Base-by-base conservation (phyloP, 1,284 basidiomycete species). In the Kalmanozyma brasiliensis region DNA sequence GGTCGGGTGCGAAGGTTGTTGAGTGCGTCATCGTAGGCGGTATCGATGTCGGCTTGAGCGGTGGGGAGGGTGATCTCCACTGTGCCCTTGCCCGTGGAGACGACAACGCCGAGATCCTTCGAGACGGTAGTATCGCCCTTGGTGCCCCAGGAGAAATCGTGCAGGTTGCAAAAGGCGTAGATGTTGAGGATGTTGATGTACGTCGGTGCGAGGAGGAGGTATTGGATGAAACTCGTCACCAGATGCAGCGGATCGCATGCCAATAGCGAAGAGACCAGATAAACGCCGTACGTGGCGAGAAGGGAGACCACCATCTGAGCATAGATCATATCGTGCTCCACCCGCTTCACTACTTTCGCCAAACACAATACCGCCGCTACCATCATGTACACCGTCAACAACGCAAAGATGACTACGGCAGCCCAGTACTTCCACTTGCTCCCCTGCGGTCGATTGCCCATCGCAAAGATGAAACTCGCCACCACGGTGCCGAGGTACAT, bases 371-470 rank as follows among this genome's bases (percentile, higher is more conserved):
- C 60, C 13, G 78, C 79, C 33, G 76, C 78, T 6, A 77, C 63
- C 64, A 92, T 83, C 83, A 93, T 86, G 81, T 96, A 97, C 22
- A 90, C 80, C 84, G 94, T 94, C 34, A 95, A 82, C 7, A 90
- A 61, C 8, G 90, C 90, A 65, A 96, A 88, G 56, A 91, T 85
- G 49, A 91, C 87, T 8, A 92, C 89, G 0, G 90, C 89, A 3
- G 89, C 84, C 76, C 89, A 89, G 84, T 96, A 97, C 85, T 96
- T 96, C 86, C 88, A 89, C 69, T 87, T 87, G 1, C 91, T 92
- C 87, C 92, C 90, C 83, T 89, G 88, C 1, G 95, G 95, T 65
- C 93, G 89, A 82, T 98, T 98, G 5, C 96, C 95, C 91, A 98
- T 94, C 0, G 93, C 91, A 82, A 98, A 91, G 17, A 98, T 86